These are phyloP conservation scores for Rhodotorula graminis DNA, from an alignment of 768 basidiomycete genomes.

Conservation along the genomic window DNA sequence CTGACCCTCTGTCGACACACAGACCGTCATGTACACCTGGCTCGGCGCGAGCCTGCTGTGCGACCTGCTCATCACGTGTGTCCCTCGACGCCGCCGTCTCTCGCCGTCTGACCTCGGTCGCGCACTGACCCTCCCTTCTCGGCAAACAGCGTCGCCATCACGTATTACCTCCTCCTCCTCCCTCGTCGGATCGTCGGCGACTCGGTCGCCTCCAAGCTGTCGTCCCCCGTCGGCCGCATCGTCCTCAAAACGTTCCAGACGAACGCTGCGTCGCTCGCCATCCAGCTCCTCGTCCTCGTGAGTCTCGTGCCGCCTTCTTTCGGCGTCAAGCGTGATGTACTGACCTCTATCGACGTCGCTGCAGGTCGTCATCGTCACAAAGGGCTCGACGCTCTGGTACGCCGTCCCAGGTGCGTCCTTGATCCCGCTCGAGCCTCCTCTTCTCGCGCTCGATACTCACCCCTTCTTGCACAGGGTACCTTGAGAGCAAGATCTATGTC, in stretches of 20 bases:
- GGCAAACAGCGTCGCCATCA: no score
- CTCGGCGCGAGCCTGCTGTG: neutral
- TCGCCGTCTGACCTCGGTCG: no score
- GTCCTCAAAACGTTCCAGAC: neutral
- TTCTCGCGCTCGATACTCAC: no score
- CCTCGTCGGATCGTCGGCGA: no score
- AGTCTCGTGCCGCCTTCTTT: neutral
- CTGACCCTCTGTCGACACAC: neutral
- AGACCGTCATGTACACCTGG: neutral
- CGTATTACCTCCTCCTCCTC: no score
- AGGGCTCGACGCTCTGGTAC: neutral
- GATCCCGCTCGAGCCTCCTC: no score
- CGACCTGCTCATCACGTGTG: neutral
- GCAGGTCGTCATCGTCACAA: neutral
- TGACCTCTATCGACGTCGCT: no score
- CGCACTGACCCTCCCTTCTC: no score
- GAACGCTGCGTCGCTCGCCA: neutral
- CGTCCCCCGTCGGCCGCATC: neutral
- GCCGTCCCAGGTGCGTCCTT: neutral
- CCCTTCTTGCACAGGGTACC: neutral
- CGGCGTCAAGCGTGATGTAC: no score
- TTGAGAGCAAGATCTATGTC: neutral
- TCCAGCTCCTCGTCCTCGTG: neutral
- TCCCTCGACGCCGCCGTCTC: no score
- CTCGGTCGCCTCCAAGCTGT: neutral